These are phyloP conservation scores for Prototheca cutis DNA, from an alignment of 163 green algal species.

Conservation along the genomic window DNA sequence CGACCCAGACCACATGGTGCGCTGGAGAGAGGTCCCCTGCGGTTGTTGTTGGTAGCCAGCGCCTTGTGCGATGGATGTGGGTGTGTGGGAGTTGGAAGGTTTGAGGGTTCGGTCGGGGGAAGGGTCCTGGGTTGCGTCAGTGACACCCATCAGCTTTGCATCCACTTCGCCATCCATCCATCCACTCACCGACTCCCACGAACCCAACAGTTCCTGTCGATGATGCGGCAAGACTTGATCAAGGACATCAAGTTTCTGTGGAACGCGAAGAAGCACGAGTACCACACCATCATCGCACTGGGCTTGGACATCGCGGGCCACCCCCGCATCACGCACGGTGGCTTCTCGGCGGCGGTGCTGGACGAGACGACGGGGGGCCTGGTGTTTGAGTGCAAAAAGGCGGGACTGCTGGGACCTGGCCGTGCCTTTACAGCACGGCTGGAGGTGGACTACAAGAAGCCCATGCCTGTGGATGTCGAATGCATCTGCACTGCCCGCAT, in stretches of 20 bases:
- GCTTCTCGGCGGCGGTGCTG: conserved; percentile 24
- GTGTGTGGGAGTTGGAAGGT: not conserved
- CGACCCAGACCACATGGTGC: conserved; percentile 23
- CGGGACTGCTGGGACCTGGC: conserved; percentile 11
- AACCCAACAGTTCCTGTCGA: conserved; percentile 14
- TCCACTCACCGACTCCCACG: not conserved
- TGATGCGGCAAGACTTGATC: conserved; percentile 14
- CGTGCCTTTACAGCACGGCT: conserved; percentile 27
- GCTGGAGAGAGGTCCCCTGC: too few relatives aligned
- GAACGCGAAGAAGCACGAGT: not conserved
- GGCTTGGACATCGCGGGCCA: conserved; percentile 25
- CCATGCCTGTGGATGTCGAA: conserved; percentile 2
- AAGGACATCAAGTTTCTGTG: conserved; percentile 19
- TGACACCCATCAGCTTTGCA: too few relatives aligned
- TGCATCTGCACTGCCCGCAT: not conserved
- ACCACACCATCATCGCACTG: conserved; percentile 21
- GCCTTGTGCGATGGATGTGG: not conserved
- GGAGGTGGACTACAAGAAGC: conserved; percentile 21
- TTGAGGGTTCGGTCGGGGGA: too few relatives aligned
- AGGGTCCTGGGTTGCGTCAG: too few relatives aligned
- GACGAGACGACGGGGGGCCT: conserved; percentile 22
- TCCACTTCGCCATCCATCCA: not conserved
- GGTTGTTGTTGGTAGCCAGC: too few relatives aligned
- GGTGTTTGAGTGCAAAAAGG: conserved; percentile 25
- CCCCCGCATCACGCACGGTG: conserved; percentile 24